Percentiles rank a stretch among this genome's conserved stretches.
phyloP scores from a whole-genome alignment of 2,329 filamentous ascomycete species.

The Cercospora janseana region DNA sequence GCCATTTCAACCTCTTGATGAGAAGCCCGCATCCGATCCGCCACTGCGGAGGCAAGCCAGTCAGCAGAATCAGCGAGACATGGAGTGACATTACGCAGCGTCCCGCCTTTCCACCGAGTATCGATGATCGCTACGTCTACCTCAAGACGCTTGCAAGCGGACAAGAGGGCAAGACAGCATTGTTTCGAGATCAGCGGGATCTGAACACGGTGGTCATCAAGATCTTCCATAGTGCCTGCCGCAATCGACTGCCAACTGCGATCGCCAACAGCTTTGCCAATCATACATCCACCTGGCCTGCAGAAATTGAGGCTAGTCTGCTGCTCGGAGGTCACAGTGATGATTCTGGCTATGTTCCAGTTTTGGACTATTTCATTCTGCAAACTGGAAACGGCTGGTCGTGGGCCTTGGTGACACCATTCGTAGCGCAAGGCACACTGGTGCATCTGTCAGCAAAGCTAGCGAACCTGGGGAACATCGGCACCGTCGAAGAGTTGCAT shows the following conservation, averaged over 20 bases:
- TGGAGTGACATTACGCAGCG: background rate
- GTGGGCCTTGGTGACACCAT: constrained; percentile 25
- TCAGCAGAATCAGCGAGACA: background rate
- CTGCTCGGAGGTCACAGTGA: constrained; percentile 2
- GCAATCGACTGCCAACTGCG: constrained; percentile 12
- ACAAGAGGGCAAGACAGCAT: constrained; percentile 20
- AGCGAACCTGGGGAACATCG: background rate
- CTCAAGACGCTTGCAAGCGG: constrained; percentile 19
- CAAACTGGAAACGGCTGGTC: constrained; percentile 8
- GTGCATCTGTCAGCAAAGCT: constrained; percentile 18
- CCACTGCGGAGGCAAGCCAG: background rate
- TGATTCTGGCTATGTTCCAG: constrained; percentile 14
- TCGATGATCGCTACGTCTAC: constrained; percentile 21
- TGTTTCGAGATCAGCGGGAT: constrained; percentile 16
- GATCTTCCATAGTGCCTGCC: constrained; percentile 12
- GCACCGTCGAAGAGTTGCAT: constrained; percentile 28
- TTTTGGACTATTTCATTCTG: constrained; percentile 25
- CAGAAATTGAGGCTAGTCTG: constrained; percentile 25
- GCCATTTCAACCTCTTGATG: background rate
- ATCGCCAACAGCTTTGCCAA: constrained; percentile 11
- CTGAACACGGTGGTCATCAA: constrained; percentile 21
- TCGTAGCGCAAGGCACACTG: constrained; percentile 18
- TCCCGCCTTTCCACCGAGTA: background rate
- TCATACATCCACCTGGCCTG: constrained; percentile 21
- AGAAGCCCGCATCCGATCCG: constrained; percentile 12